Evolutionary conservation across 306 rosid species (phyloP).

Genomic region (Styphnolobium japonicum): DNA sequence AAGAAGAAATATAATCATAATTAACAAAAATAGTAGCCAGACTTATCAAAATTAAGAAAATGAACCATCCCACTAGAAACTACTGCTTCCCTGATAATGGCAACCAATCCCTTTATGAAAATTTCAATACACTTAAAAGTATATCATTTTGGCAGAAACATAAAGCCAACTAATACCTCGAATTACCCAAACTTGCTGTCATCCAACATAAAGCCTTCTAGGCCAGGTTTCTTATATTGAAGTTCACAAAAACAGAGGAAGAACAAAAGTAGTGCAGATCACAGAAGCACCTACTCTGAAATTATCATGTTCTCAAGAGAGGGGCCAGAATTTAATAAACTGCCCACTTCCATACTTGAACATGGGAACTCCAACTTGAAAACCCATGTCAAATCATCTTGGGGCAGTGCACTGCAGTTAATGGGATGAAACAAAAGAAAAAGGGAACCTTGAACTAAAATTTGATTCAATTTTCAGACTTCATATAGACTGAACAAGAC

Average conservation of each 20-base stretch:
- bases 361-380: background rate
- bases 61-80: background rate
- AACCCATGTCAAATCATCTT: background rate
- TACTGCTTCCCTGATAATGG: background rate
- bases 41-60: background rate
- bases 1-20: background rate
- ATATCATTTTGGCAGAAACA: slow-evolving; percentile 2
- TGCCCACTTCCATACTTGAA: background rate
- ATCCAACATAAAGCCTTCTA: background rate
- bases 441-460: background rate
- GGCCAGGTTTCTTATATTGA: background rate
- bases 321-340: background rate
- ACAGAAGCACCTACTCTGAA: background rate
- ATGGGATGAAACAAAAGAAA: background rate
- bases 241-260: background rate
- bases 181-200: background rate
- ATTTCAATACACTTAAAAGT: background rate
- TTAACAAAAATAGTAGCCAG: background rate
- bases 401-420: background rate
- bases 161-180: background rate
- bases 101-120: background rate
- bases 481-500: background rate
- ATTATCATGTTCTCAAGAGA: background rate
- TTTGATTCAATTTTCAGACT: background rate
- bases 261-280: background rate